Evolutionary conservation across 495 filamentous ascomycete species (phyloP).

Genomic region (Viridothelium virens): DNA sequence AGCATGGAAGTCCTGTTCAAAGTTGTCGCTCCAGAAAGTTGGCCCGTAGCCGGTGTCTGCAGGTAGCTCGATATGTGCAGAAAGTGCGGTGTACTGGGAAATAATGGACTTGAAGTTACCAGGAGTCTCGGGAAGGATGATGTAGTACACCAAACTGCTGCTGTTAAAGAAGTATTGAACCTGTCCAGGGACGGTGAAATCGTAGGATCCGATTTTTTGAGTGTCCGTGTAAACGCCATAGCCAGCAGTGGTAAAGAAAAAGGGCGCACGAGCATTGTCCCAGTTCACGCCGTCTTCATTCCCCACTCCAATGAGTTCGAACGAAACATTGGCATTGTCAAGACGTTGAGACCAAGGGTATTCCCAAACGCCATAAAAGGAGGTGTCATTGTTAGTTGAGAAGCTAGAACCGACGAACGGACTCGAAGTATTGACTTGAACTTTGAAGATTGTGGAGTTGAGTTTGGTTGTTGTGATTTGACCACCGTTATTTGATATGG

Average conservation of each 20-base stretch:
- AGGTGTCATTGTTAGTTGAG: background rate
- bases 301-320: conserved; percentile 28
- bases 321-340: conserved; percentile 25
- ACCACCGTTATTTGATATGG: background rate
- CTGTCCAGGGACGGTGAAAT: conserved; percentile 23
- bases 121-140: conserved; percentile 26
- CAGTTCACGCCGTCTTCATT: conserved; percentile 29
- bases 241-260: conserved; percentile 31
- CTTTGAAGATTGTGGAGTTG: background rate
- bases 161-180: conserved; percentile 32
- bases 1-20: conserved; percentile 32
- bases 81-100: conserved; percentile 26
- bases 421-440: background rate
- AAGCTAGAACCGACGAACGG: background rate
- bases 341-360: conserved; percentile 29
- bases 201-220: conserved; percentile 27
- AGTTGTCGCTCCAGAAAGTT: conserved; percentile 34
- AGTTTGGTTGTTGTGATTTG: conserved; percentile 6
- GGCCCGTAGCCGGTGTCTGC: conserved; percentile 29
- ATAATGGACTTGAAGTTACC: conserved; percentile 21
- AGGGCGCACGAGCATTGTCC: conserved; percentile 32
- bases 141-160: conserved; percentile 28
- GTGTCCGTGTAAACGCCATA: conserved; percentile 33
- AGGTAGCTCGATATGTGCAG: conserved; percentile 25
- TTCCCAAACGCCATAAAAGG: conserved; percentile 33